phyloP scores from a whole-genome alignment of 441 rosid species.

The Euphorbia schlechtendalii region DNA sequence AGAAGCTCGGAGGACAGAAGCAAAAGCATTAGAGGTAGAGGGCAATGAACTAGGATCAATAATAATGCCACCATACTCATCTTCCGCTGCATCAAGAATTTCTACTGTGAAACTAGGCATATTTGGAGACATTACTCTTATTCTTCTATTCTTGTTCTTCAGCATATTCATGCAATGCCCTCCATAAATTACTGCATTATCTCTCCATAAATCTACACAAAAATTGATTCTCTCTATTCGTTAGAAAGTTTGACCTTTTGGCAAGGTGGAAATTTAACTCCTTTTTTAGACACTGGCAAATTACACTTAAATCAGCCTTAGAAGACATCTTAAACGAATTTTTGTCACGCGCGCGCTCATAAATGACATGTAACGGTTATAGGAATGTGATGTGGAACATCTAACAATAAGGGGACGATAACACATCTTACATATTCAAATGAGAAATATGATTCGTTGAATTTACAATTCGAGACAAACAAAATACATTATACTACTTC shows the following conservation, averaged over 20 bases:
- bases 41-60: conserved; percentile 28
- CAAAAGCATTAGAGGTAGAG: conserved; percentile 32
- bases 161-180: neutral
- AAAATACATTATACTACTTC: too few relatives aligned
- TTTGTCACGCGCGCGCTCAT: too few relatives aligned
- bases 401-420: neutral
- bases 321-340: too few relatives aligned
- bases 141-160: conserved; percentile 6
- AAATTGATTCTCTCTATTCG: too few relatives aligned
- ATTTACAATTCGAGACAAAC: too few relatives aligned
- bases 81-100: conserved; percentile 32
- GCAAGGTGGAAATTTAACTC: too few relatives aligned
- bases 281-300: too few relatives aligned
- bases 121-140: conserved; percentile 26
- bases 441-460: too few relatives aligned
- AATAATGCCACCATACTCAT: conserved; percentile 33
- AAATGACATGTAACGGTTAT: neutral
- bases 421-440: too few relatives aligned
- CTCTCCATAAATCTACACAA: conserved; percentile 12
- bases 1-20: conserved; percentile 29
- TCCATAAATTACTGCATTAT: neutral
- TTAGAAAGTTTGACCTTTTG: neutral
- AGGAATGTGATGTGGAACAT: neutral
- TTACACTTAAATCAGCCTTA: too few relatives aligned
- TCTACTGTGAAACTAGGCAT: conserved; percentile 20